Base-by-base conservation (phyloP, 495 filamentous ascomycete species). In the Neurospora discreta region DNA sequence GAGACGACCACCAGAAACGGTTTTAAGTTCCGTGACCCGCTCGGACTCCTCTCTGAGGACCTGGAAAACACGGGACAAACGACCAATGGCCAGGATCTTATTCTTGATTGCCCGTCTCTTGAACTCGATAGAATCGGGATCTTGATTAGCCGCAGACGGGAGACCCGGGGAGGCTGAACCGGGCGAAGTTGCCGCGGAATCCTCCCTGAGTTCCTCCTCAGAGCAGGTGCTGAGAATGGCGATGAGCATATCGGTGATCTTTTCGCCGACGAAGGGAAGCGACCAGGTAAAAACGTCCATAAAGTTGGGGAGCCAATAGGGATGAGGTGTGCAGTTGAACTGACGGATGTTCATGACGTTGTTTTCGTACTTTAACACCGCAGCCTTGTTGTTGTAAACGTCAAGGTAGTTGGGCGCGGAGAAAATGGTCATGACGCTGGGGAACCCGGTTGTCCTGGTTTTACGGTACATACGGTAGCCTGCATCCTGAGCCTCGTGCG, bases 201-300 rank as follows among this genome's bases (percentile, higher is more conserved):
- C 94, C 69, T 95, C 91, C 75, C 91, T 87, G 30, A 99, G 89
- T 79, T 99, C 95, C 75, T 99, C 95, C 79, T 98, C 96, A 39
- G 96, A 97, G 85, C 94, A 97, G 71, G 92, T 98, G 83, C 96
- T 97, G 75, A 99, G 87, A 78, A 99, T 99, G 44, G 94, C 95
- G 77, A 99, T 98, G 58, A 99, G 89, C 95, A 99, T 99, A 77
- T 99, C 95, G 39, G 95, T 98, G 76, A 99, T 97, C 86, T 99
- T 99, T 82, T 99, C 95, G 74, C 95, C 96, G 58, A 99, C 95
- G 83, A 99, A 99, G 2, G 95, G 95, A 68, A 99, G 85, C 39
- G 95, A 98, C 95, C 95, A 99, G 46, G 95, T 99, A 81, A 99
- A 98, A 69, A 99, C 95, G 78, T 99, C 95, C 95, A 99, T 99